phyloP scores from a whole-genome alignment of 257 asterid species.

The Plectranthus barbatus region DNA sequence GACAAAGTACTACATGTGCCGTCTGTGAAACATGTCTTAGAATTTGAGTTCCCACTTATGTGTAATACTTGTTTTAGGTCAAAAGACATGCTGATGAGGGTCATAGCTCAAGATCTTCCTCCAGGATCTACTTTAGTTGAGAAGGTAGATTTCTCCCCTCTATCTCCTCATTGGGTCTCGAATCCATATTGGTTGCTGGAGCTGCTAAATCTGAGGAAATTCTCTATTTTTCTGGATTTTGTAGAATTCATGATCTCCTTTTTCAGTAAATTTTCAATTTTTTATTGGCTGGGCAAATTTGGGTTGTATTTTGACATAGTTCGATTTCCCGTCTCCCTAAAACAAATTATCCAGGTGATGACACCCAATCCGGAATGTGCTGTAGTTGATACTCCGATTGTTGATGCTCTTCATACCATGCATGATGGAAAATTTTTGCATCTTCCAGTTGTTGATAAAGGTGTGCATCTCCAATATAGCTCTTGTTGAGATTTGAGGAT shows the following conservation, averaged over 20 bases:
- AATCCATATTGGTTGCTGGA: not conserved
- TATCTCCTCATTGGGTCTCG: not conserved
- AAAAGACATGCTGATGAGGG: slow-evolving; percentile 92
- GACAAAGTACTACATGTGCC: not conserved
- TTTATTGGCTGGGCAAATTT: not conserved
- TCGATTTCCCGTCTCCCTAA: not conserved
- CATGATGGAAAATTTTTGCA: slow-evolving; percentile 89
- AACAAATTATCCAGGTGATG: slow-evolving; percentile 60
- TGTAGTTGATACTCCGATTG: slow-evolving; percentile 78
- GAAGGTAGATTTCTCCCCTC: slow-evolving; percentile 37
- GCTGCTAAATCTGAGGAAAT: not conserved
- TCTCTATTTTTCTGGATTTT: not conserved
- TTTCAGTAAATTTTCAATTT: not conserved
- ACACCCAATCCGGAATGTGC: slow-evolving; percentile 97
- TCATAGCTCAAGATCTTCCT: slow-evolving; percentile 88
- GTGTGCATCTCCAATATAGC: slow-evolving; percentile 24
- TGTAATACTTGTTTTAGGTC: slow-evolving; percentile 41
- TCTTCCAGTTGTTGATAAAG: slow-evolving; percentile 92
- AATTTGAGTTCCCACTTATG: not conserved
- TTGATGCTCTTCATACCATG: slow-evolving; percentile 97
- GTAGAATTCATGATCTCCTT: not conserved
- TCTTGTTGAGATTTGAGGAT: not conserved
- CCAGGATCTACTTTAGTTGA: slow-evolving; percentile 80
- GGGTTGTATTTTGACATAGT: not conserved
- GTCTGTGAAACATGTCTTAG: not conserved